Conservation (phyloP, 2,329 filamentous ascomycete genomes). For the Metarhizium guizhouense region DNA sequence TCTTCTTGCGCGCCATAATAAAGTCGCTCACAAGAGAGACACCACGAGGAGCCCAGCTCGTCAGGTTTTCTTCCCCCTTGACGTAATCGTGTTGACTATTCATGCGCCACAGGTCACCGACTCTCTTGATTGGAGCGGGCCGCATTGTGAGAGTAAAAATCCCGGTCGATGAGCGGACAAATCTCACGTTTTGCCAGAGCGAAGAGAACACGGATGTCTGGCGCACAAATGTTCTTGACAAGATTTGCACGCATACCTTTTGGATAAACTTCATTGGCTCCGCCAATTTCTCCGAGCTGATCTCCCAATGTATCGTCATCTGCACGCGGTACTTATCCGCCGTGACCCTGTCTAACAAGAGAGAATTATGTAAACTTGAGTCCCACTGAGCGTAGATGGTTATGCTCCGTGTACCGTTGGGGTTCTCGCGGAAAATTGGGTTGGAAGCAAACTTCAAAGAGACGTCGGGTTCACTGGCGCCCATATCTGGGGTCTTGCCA, state of each 20-base stretch:
- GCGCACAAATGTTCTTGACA: slow-evolving; percentile 74
- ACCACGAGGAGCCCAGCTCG: slow-evolving; percentile 78
- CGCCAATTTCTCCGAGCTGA: slow-evolving; percentile 73
- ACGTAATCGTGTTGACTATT: slow-evolving; percentile 93
- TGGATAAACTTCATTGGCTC: slow-evolving; percentile 81
- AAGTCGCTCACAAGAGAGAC: slow-evolving; percentile 89
- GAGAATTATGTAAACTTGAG: slow-evolving; percentile 81
- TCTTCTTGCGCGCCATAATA: slow-evolving; percentile 64
- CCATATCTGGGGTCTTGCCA: slow-evolving; percentile 76
- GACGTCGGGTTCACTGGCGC: slow-evolving; percentile 63
- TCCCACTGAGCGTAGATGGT: slow-evolving; percentile 93
- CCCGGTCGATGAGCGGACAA: slow-evolving; percentile 77
- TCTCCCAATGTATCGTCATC: slow-evolving; percentile 78
- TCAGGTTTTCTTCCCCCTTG: slow-evolving; percentile 84
- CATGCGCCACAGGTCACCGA: slow-evolving; percentile 92
- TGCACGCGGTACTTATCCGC: slow-evolving; percentile 90
- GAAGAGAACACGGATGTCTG: slow-evolving; percentile 81
- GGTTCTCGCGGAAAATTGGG: slow-evolving; percentile 73
- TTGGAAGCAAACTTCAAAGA: slow-evolving; percentile 67
- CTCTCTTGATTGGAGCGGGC: slow-evolving; percentile 81
- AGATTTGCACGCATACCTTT: slow-evolving; percentile 72
- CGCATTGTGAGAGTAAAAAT: slow-evolving; percentile 83
- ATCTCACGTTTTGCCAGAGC: slow-evolving; percentile 74
- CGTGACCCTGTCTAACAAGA: slow-evolving; percentile 89
- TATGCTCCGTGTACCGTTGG: slow-evolving; percentile 82